Evolutionary conservation across 176 grass and related monocot species (phyloP).

Genomic region (Lolium rigidum): DNA sequence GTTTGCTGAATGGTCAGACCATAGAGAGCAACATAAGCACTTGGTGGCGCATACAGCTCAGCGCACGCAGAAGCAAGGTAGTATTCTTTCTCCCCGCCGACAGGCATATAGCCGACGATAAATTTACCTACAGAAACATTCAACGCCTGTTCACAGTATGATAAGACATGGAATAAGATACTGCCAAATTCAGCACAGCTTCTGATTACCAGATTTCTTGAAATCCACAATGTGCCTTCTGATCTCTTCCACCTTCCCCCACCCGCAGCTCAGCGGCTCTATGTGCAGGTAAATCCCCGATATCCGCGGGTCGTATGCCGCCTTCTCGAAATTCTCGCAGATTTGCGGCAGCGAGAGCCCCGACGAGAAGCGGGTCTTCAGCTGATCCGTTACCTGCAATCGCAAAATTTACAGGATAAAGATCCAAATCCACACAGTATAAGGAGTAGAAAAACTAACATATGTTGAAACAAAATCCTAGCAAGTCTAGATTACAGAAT

Average conservation of each 20-base stretch:
- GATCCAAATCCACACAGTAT: not conserved
- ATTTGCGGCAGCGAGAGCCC: constrained; percentile 88
- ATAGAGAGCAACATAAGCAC: constrained; percentile 90
- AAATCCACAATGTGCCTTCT: constrained; percentile 88
- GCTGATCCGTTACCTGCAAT: constrained; percentile 81
- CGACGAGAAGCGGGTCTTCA: constrained; percentile 70
- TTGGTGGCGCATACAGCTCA: constrained; percentile 87
- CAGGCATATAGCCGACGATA: constrained; percentile 87
- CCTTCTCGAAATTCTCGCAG: constrained; percentile 91
- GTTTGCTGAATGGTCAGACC: constrained; percentile 84
- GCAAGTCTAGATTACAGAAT: constrained; percentile 21
- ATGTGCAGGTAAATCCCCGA: constrained; percentile 90
- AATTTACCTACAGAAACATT: constrained; percentile 79
- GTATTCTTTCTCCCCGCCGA: constrained; percentile 97
- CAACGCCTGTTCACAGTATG: constrained; percentile 20
- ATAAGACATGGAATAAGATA: constrained; percentile 20
- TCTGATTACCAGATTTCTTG: constrained; percentile 87
- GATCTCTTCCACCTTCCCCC: constrained; percentile 95
- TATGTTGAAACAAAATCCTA: not conserved
- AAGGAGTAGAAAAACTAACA: constrained; percentile 8
- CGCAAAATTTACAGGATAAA: not conserved
- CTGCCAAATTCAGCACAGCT: constrained; percentile 20
- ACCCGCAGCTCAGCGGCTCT: constrained; percentile 83
- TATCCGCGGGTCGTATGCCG: constrained; percentile 91
- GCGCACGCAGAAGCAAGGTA: constrained; percentile 88